These are phyloP conservation scores for Scytalidium sp. DNA, from an alignment of 2,329 filamentous ascomycete genomes.

Conservation along the genomic window DNA sequence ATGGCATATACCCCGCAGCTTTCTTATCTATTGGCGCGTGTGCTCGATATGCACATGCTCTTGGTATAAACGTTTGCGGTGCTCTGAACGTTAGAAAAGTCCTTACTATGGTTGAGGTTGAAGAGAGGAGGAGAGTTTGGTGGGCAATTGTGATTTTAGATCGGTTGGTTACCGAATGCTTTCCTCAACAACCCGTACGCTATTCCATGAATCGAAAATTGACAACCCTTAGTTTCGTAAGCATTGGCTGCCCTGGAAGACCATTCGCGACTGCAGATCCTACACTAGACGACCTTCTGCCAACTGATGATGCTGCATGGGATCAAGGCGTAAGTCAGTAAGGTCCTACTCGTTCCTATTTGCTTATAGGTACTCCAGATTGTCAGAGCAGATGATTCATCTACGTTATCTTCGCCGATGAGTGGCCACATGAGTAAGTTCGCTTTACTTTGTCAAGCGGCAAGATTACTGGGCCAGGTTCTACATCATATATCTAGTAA, in stretches of 20 bases:
- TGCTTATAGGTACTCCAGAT: slow-evolving; percentile 1
- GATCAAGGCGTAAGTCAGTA: slow-evolving; percentile 7
- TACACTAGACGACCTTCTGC: slow-evolving; percentile 1
- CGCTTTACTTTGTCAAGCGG: slow-evolving; percentile 6
- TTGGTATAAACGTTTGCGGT: slow-evolving; percentile 6
- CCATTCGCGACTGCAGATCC: slow-evolving; percentile 4
- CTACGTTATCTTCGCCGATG: slow-evolving; percentile 7
- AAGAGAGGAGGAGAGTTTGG: slow-evolving; percentile 1
- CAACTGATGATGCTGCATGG: slow-evolving; percentile 1
- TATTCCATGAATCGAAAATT: not conserved
- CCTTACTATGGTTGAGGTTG: slow-evolving; percentile 1
- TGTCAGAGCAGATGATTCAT: slow-evolving; percentile 6
- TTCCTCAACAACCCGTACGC: not conserved
- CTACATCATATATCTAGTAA: slow-evolving; percentile 6
- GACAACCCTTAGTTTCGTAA: slow-evolving; percentile 4
- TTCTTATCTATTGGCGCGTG: slow-evolving; percentile 1
- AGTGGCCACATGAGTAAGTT: slow-evolving; percentile 9
- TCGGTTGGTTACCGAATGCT: not conserved
- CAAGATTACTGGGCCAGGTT: slow-evolving; percentile 10
- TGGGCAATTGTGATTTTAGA: slow-evolving; percentile 4
- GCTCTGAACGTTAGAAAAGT: not conserved
- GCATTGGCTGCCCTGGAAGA: not conserved
- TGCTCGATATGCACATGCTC: slow-evolving; percentile 5
- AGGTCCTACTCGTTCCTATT: not conserved
- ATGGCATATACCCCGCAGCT: slow-evolving; percentile 2